Percentiles rank a stretch among this genome's conserved stretches.
Evolutionary conservation across 768 basidiomycete species (phyloP).

Genomic region (Tephrocybe rancida): DNA sequence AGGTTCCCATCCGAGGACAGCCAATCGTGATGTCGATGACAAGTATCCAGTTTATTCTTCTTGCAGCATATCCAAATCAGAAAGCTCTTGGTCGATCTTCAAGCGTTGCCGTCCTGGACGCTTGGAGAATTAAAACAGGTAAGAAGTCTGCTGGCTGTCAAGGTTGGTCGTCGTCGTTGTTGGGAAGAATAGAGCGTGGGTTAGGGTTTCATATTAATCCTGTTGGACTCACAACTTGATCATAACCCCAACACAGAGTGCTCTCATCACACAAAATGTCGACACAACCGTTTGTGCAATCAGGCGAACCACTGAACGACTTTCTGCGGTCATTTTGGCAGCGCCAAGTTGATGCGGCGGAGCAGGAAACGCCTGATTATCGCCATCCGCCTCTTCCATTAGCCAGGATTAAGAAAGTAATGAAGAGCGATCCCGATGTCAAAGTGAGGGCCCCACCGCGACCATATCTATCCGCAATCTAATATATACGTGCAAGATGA

Average conservation of each 20-base stretch:
- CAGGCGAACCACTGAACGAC: slow-evolving; percentile 84
- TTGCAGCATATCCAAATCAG: too few species aligned
- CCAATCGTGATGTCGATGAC: too few species aligned
- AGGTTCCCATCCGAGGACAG: too few species aligned
- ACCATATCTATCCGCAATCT: slow-evolving; percentile 5
- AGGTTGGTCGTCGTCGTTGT: too few species aligned
- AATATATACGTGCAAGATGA: slow-evolving; percentile 67
- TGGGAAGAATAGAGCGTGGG: too few species aligned
- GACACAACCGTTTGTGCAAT: slow-evolving; percentile 67
- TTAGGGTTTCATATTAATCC: slow-evolving; percentile 7
- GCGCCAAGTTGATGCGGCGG: slow-evolving; percentile 82
- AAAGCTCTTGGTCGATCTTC: too few species aligned
- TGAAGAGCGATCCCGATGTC: slow-evolving; percentile 97
- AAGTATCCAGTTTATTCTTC: too few species aligned
- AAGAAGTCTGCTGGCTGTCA: too few species aligned
- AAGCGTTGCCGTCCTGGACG: too few species aligned
- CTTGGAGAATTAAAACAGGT: too few species aligned
- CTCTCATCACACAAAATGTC: slow-evolving; percentile 48
- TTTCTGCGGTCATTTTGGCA: slow-evolving; percentile 92
- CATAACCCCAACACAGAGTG: too few species aligned
- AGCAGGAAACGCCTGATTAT: slow-evolving; percentile 87
- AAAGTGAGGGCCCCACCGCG: slow-evolving; percentile 59
- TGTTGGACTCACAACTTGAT: background rate
- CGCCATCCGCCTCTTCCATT: slow-evolving; percentile 88
- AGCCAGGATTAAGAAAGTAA: slow-evolving; percentile 97